Percentiles rank a stretch among this genome's conserved stretches.
Conservation (phyloP, 345 rosid species). For the Arabis alpina region DNA sequence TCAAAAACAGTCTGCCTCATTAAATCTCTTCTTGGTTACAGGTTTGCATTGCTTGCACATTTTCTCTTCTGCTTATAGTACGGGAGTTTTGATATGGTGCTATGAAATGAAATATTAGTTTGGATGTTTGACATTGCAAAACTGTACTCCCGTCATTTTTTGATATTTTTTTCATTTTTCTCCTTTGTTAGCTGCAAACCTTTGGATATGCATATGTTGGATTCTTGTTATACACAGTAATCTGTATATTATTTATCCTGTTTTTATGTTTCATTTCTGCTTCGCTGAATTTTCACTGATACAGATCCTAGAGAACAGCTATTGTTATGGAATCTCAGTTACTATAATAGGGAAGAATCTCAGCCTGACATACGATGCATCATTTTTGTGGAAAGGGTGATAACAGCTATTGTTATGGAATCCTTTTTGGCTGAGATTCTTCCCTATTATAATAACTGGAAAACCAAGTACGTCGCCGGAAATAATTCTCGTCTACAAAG, state of each 20-base stretch:
- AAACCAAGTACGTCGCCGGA: constrained; percentile 75
- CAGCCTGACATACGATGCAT: constrained; percentile 89
- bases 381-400: constrained; percentile 80
- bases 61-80: constrained; percentile 4
- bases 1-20: constrained; percentile 62
- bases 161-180: no score
- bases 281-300: constrained; percentile 8
- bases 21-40: constrained; percentile 72
- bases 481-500: constrained; percentile 55
- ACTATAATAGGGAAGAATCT: no score
- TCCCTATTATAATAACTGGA: constrained; percentile 59
- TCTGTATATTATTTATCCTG: background rate
- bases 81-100: background rate
- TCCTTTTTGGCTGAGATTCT: constrained; percentile 61
- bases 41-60: constrained; percentile 46
- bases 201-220: no score
- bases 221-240: background rate
- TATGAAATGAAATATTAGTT: no score
- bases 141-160: no score
- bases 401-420: constrained; percentile 65
- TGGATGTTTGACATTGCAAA: no score
- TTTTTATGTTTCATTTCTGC: background rate
- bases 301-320: constrained; percentile 61
- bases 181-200: no score
- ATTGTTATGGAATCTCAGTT: no score